These are phyloP conservation scores for Colletotrichum higginsianum DNA, from an alignment of 2,329 filamentous ascomycete genomes.

Conservation along the genomic window DNA sequence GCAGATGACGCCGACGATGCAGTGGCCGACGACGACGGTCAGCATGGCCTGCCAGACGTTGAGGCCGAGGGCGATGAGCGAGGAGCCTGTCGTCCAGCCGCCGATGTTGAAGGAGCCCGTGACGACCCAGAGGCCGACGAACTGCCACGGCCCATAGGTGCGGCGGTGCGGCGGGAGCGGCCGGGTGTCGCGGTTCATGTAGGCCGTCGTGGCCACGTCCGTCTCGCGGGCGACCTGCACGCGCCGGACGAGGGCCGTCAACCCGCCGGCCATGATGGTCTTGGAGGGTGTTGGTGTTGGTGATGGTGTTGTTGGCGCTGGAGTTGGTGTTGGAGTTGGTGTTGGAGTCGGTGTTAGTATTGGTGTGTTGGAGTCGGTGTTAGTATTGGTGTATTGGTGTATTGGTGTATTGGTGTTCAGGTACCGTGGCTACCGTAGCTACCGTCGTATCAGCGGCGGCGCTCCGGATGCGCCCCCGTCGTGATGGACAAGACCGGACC, in stretches of 20 bases:
- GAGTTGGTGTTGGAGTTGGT: no score
- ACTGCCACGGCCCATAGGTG: constrained; percentile 52
- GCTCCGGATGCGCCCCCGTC: no score
- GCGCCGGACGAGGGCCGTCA: constrained; percentile 33
- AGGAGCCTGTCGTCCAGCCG: constrained; percentile 52
- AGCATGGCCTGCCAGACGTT: constrained; percentile 50
- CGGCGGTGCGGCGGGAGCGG: constrained; percentile 49
- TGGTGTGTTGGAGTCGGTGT: no score
- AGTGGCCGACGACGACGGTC: constrained; percentile 46
- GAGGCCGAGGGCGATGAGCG: constrained; percentile 48
- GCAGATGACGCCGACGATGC: constrained; percentile 47
- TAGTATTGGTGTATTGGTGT: no score
- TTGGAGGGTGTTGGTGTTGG: no score
- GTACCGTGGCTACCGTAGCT: no score
- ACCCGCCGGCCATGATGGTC: neutral
- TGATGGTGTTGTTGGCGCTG: neutral
- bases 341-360: no score
- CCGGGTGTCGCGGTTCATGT: constrained; percentile 50
- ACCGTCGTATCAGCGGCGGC: no score
- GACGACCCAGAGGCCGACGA: constrained; percentile 52
- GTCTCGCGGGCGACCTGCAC: constrained; percentile 47
- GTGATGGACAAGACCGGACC: no score
- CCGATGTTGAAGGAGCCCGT: constrained; percentile 53
- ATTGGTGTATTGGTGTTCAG: no score
- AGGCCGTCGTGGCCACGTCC: constrained; percentile 46